phyloP scores from a whole-genome alignment of 352 stramenopile species.

The Achlya hypogyna region DNA sequence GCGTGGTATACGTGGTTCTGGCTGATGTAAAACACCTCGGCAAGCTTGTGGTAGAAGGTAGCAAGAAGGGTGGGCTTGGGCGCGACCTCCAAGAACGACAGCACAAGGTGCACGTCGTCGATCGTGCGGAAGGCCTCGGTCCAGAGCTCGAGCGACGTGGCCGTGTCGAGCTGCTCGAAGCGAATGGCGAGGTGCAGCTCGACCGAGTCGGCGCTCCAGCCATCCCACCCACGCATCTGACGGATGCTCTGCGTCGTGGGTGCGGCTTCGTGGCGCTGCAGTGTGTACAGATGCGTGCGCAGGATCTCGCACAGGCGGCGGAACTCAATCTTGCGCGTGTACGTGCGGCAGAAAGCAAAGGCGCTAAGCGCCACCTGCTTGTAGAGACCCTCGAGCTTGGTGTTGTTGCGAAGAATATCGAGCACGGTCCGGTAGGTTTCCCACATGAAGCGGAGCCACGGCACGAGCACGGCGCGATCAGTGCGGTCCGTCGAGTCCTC shows the following conservation, averaged over 20 bases:
- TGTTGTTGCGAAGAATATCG: constrained; percentile 96
- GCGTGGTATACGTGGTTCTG: constrained; percentile 97
- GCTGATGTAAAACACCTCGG: constrained; percentile 94
- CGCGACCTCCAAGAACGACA: constrained; percentile 78
- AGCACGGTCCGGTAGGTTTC: constrained; percentile 96
- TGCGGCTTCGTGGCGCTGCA: constrained; percentile 87
- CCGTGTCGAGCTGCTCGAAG: constrained; percentile 95
- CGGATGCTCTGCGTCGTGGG: constrained; percentile 66
- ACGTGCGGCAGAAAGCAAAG: constrained; percentile 80
- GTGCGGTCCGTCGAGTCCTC: constrained; percentile 92
- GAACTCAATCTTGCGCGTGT: constrained; percentile 92
- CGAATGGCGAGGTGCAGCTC: constrained; percentile 95
- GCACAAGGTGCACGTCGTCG: constrained; percentile 98
- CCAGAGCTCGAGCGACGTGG: constrained; percentile 92
- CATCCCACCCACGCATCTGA: constrained; percentile 93
- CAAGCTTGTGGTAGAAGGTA: constrained; percentile 97
- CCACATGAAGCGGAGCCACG: constrained; percentile 94
- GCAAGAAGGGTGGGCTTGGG: constrained; percentile 93
- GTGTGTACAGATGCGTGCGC: constrained; percentile 91
- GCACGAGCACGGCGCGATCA: constrained; percentile 91
- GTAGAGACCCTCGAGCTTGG: constrained; percentile 83
- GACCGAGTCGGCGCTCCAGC: constrained; percentile 91
- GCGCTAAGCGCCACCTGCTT: constrained; percentile 69
- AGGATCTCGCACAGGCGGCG: constrained; percentile 96
- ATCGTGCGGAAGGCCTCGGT: constrained; percentile 98